Evolutionary conservation across 352 stramenopile species (phyloP).

Genomic region (Globisporangium ultimum): DNA sequence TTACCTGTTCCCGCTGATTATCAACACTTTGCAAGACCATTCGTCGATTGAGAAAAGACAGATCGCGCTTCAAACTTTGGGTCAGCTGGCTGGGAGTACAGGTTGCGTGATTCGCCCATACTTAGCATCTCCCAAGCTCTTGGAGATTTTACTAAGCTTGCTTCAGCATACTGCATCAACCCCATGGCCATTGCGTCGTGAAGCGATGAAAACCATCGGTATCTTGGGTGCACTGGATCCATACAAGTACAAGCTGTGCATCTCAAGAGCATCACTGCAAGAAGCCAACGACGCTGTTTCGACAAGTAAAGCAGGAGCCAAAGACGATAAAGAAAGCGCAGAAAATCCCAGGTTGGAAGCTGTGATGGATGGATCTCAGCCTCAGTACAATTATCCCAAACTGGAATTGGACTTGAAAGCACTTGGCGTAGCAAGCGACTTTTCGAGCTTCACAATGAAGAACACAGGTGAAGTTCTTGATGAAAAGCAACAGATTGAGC

Average conservation of each 20-base stretch:
- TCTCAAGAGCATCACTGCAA: conserved; percentile 62
- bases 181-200: conserved; percentile 91
- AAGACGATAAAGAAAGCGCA: conserved; percentile 9
- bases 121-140: conserved; percentile 93
- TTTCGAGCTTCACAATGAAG: conserved; percentile 52
- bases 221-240: conserved; percentile 95
- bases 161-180: conserved; percentile 88
- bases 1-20: conserved; percentile 94
- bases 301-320: conserved; percentile 21
- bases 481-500: conserved; percentile 86
- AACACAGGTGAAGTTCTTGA: conserved; percentile 60
- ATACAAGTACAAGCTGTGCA: conserved; percentile 91
- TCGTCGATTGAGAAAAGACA: conserved; percentile 94
- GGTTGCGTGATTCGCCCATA: conserved; percentile 94
- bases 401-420: conserved; percentile 58
- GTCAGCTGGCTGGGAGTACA: conserved; percentile 92
- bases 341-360: background rate
- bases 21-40: conserved; percentile 96
- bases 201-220: conserved; percentile 96
- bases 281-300: conserved; percentile 57
- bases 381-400: conserved; percentile 36
- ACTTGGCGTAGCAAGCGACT: conserved; percentile 52
- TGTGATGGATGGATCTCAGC: conserved; percentile 12
- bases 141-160: conserved; percentile 93
- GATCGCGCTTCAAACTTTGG: conserved; percentile 94